A percentile compares a stretch with the other conserved stretches of the same genome.
Evolutionary conservation across 2,329 filamentous ascomycete genomes (phyloP).

Genomic region (Aspergillus aculeatinus): DNA sequence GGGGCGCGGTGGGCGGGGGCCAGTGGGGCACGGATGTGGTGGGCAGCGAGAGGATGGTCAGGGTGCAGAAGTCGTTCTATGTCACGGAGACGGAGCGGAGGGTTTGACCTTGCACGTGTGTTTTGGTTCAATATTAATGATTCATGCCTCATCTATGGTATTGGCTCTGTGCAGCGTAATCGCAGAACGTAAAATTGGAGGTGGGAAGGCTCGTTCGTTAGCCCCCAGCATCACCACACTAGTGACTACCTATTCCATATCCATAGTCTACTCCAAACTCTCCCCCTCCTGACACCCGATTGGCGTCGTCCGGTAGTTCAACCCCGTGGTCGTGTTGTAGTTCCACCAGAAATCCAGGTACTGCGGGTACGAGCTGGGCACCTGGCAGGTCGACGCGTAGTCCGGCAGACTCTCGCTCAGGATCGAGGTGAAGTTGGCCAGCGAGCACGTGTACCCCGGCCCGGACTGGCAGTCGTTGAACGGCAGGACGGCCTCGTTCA

Average conservation of each 20-base stretch:
- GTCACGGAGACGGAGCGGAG: constrained; percentile 18
- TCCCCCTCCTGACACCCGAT: constrained; percentile 3
- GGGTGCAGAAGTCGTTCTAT: neutral
- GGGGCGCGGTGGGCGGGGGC: too few species aligned
- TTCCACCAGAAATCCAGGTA: constrained; percentile 21
- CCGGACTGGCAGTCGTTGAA: constrained; percentile 17
- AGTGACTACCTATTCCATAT: too few species aligned
- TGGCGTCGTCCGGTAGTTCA: constrained; percentile 1
- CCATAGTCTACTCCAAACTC: neutral
- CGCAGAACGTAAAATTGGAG: too few species aligned
- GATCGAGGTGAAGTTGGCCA: constrained; percentile 16
- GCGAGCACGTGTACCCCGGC: constrained; percentile 20
- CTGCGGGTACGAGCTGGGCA: constrained; percentile 16
- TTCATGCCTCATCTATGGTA: too few species aligned
- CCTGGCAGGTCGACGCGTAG: constrained; percentile 14
- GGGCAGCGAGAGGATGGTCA: neutral
- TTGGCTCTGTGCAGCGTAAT: too few species aligned
- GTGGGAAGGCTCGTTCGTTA: too few species aligned
- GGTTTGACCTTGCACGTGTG: too few species aligned
- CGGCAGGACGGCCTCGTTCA: constrained; percentile 25
- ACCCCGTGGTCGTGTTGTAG: constrained; percentile 9
- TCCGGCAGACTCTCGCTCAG: constrained; percentile 14
- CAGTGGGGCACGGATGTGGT: neutral
- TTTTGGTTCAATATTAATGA: too few species aligned
- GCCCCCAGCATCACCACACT: too few species aligned